Percentiles rank a stretch among this genome's conserved stretches.
These are phyloP conservation scores for Trypanosoma theileri DNA, from an alignment of 208 protist genomes.

Conservation along the genomic window DNA sequence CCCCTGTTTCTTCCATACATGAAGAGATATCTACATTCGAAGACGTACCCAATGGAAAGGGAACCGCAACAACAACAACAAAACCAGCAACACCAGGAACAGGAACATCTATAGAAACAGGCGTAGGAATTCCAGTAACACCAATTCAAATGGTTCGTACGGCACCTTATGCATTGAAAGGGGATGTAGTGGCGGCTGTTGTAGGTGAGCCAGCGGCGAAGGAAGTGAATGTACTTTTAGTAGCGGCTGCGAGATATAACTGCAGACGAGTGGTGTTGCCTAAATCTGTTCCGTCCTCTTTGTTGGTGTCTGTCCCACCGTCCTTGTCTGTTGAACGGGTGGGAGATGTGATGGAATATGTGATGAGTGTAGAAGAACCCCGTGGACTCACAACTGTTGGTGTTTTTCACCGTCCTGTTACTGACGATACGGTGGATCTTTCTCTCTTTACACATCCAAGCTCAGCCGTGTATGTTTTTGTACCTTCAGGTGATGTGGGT, in stretches of 20 bases:
- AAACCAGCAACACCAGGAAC: too few species aligned
- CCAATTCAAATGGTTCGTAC: neutral
- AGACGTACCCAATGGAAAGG: neutral
- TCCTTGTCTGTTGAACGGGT: conserved; percentile 50
- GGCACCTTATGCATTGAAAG: conserved; percentile 34
- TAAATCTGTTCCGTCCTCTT: conserved; percentile 21
- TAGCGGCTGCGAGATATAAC: conserved; percentile 62
- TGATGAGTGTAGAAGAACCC: conserved; percentile 36
- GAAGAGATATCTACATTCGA: conserved; percentile 10
- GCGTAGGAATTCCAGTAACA: too few species aligned
- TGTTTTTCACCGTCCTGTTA: conserved; percentile 39
- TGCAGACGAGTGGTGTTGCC: conserved; percentile 65
- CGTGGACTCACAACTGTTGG: conserved; percentile 45
- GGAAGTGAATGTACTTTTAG: conserved; percentile 61
- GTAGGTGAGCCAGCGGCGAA: conserved; percentile 35
- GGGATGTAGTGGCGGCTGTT: conserved; percentile 56
- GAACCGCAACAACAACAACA: neutral
- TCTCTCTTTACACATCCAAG: conserved; percentile 46
- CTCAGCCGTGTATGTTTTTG: conserved; percentile 69
- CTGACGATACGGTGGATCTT: conserved; percentile 40
- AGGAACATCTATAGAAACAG: too few species aligned
- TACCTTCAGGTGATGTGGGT: conserved; percentile 29
- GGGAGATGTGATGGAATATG: conserved; percentile 46
- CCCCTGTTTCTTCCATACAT: conserved; percentile 7
- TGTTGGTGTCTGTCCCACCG: conserved; percentile 38